Percentiles rank a stretch among this genome's conserved stretches.
Evolutionary conservation across 2,329 filamentous ascomycete genomes (phyloP).

Genomic region (Mycocentrospora acerina): DNA sequence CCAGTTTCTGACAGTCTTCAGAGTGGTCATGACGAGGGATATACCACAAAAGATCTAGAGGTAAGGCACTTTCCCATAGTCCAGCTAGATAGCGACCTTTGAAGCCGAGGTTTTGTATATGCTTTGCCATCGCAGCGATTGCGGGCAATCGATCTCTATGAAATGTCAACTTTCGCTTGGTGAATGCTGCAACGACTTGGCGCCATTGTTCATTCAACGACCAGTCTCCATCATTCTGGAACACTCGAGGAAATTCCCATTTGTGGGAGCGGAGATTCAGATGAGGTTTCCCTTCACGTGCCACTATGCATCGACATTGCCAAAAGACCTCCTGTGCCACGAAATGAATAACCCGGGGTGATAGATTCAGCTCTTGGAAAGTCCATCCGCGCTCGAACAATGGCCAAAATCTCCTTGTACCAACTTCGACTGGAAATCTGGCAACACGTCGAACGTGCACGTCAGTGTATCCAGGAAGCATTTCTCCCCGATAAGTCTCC

Average conservation of each 20-base stretch:
- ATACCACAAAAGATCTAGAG: background rate
- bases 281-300: background rate
- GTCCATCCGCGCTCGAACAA: slow-evolving; percentile 8
- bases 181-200: background rate
- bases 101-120: background rate
- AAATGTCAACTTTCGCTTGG: background rate
- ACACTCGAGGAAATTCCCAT: too few relatives aligned
- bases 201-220: background rate
- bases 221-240: too few relatives aligned
- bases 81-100: background rate
- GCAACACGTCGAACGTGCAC: too few relatives aligned
- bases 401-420: background rate
- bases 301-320: slow-evolving; percentile 1
- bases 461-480: too few relatives aligned
- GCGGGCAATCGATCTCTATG: background rate
- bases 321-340: slow-evolving; percentile 5
- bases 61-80: background rate
- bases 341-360: slow-evolving; percentile 12
- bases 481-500: too few relatives aligned
- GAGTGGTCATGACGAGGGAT: too few relatives aligned
- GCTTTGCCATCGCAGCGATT: background rate
- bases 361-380: slow-evolving; percentile 11
- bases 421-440: too few relatives aligned
- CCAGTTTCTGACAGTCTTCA: background rate
- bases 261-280: too few relatives aligned